A percentile compares a stretch with the other conserved stretches of the same genome.
Conservation (phyloP, 23 red algal genomes). For the Chondrus crispus region DNA sequence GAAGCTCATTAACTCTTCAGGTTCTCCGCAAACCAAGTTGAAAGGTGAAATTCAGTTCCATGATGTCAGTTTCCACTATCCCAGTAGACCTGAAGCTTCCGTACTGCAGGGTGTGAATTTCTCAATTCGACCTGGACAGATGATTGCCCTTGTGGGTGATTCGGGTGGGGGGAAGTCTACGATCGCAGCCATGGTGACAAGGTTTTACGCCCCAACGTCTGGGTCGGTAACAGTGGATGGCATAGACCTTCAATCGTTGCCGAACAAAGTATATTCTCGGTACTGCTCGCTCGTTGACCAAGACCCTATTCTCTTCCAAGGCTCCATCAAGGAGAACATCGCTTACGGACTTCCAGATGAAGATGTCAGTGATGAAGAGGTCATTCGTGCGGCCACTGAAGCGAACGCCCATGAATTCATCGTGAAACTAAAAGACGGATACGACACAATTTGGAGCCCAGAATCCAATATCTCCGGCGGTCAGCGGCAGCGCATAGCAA, state of each 20-base stretch:
- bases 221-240: constrained; percentile 58
- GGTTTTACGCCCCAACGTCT: constrained; percentile 66
- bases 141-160: constrained; percentile 69
- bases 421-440: constrained; percentile 53
- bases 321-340: constrained; percentile 78
- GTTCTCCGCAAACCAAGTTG: neutral
- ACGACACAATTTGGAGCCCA: constrained; percentile 79
- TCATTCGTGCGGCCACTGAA: constrained; percentile 70
- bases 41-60: constrained; percentile 28
- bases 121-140: constrained; percentile 44
- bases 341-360: constrained; percentile 66
- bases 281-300: constrained; percentile 70
- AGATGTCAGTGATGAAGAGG: constrained; percentile 6
- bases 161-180: constrained; percentile 79
- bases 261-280: constrained; percentile 4
- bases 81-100: constrained; percentile 39
- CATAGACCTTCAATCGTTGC: constrained; percentile 51
- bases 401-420: constrained; percentile 87
- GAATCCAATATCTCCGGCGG: constrained; percentile 81
- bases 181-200: constrained; percentile 52
- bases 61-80: constrained; percentile 72
- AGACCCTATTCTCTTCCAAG: constrained; percentile 77
- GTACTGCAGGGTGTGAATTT: constrained; percentile 62
- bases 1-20: too few relatives aligned
- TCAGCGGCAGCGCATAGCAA: constrained; percentile 81